Conservation (phyloP, 345 rosid genomes). For the Eucalyptus regnans region DNA sequence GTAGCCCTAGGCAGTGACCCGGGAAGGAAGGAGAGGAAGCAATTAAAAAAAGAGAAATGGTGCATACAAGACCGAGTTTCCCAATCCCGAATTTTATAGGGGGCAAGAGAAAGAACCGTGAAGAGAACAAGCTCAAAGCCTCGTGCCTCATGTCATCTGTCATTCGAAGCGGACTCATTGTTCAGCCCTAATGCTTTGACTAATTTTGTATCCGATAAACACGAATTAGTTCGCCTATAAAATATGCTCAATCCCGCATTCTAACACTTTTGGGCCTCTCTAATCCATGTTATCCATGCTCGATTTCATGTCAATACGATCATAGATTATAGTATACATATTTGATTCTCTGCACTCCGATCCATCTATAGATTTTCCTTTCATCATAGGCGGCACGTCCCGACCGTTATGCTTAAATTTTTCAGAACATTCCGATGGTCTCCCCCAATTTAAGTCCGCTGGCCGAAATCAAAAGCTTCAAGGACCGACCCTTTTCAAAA, state of each 20-base stretch:
- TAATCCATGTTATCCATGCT: accelerated
- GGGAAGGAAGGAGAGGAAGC: background rate
- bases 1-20: background rate
- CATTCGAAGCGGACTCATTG: accelerated
- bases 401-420: background rate
- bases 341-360: accelerated
- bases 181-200: accelerated
- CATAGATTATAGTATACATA: background rate
- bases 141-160: accelerated
- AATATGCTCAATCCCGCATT: background rate
- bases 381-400: background rate
- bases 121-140: background rate
- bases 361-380: background rate
- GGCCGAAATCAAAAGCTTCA: background rate
- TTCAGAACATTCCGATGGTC: background rate
- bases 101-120: background rate
- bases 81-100: background rate
- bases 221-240: accelerated
- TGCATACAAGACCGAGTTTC: background rate
- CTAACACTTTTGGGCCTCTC: background rate
- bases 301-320: background rate
- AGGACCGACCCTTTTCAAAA: background rate
- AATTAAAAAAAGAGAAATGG: background rate
- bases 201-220: accelerated
- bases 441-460: background rate